A percentile compares a stretch with the other conserved stretches of the same genome.
Conservation (phyloP, 768 basidiomycete species). For the Lactifluus pinguis region DNA sequence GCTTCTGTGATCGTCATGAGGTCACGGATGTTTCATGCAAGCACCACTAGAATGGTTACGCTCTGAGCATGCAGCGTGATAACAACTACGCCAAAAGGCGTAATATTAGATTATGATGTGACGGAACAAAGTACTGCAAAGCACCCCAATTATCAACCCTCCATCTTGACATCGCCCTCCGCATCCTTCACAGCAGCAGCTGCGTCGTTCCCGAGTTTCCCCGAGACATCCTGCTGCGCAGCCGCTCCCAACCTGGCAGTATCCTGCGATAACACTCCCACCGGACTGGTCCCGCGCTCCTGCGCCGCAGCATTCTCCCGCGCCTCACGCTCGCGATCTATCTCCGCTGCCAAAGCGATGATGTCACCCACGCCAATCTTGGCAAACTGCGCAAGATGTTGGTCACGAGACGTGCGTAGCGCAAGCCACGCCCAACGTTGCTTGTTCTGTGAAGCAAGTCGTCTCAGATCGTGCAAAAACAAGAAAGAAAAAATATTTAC, state of each 20-base stretch:
- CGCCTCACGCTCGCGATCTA: conserved; percentile 31
- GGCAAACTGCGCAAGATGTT: conserved; percentile 67
- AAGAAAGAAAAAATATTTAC: conserved; percentile 27
- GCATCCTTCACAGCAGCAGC: conserved; percentile 11
- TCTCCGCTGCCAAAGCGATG: conserved; percentile 25
- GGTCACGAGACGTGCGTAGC: conserved; percentile 65
- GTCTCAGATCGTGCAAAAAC: neutral
- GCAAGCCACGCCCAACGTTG: conserved; percentile 75
- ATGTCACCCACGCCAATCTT: conserved; percentile 77
- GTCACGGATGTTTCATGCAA: too few relatives aligned
- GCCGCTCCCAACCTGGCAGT: neutral
- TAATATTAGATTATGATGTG: too few relatives aligned
- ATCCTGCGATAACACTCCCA: conserved; percentile 12
- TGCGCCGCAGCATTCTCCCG: conserved; percentile 24
- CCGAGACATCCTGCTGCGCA: neutral
- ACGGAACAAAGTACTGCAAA: too few relatives aligned
- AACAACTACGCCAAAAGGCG: too few relatives aligned
- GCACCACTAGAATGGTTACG: too few relatives aligned
- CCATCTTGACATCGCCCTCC: conserved; percentile 26
- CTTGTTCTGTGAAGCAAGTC: conserved; percentile 47
- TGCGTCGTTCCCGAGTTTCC: conserved; percentile 10
- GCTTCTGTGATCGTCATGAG: too few relatives aligned
- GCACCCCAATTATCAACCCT: conserved; percentile 1
- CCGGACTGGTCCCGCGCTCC: conserved; percentile 20
- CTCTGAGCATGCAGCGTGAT: too few relatives aligned